These are phyloP conservation scores for Podaxis rugospora DNA, from an alignment of 768 basidiomycete genomes.

Conservation along the genomic window DNA sequence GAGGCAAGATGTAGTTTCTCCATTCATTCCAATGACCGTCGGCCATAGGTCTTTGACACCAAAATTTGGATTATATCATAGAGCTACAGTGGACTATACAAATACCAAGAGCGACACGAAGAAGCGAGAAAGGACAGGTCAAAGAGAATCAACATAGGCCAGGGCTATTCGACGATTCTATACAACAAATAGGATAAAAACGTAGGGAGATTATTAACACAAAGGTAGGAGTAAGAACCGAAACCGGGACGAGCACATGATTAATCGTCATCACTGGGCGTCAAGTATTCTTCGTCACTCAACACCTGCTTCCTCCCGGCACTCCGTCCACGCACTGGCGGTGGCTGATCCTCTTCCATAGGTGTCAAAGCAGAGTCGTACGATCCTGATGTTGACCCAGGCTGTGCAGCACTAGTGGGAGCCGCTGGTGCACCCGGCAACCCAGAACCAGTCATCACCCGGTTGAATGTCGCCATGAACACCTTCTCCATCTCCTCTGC, in stretches of 20 bases:
- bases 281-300: constrained; percentile 70
- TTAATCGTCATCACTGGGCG: constrained; percentile 72
- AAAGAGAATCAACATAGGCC: background rate
- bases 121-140: background rate
- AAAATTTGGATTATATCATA: constrained; percentile 2
- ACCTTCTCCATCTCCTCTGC: constrained; percentile 93
- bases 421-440: constrained; percentile 65
- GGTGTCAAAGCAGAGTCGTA: constrained; percentile 72
- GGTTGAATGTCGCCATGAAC: constrained; percentile 69
- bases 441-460: constrained; percentile 59
- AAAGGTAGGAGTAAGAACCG: background rate
- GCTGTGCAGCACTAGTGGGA: constrained; percentile 18
- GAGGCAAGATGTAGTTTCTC: too few species aligned
- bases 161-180: background rate
- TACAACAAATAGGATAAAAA: constrained; percentile 6
- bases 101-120: background rate
- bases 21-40: background rate
- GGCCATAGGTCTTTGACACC: background rate
- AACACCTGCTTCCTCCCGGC: constrained; percentile 67
- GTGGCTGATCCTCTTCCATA: constrained; percentile 75
- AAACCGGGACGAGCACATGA: background rate
- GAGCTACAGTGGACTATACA: constrained; percentile 8
- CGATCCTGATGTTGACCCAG: constrained; percentile 42
- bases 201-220: background rate
- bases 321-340: constrained; percentile 50